These are phyloP conservation scores for Neoboletus brunneissimus DNA, from an alignment of 768 basidiomycete species.

Conservation along the genomic window DNA sequence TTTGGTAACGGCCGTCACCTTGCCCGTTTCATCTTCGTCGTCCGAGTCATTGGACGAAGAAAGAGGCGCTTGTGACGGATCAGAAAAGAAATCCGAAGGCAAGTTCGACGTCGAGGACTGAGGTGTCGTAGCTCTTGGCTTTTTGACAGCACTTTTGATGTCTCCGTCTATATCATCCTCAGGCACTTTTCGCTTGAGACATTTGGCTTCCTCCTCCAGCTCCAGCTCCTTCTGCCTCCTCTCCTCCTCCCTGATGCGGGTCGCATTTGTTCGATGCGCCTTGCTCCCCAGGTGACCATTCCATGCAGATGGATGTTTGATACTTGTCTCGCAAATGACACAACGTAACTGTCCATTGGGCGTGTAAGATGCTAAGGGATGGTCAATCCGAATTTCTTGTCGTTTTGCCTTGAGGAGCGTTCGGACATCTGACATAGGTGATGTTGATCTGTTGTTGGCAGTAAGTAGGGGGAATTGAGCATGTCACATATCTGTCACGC, in stretches of 20 bases:
- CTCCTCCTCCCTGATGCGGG: constrained; percentile 57
- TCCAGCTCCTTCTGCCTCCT: constrained; percentile 37
- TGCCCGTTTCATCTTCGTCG: constrained; percentile 38
- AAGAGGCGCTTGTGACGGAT: constrained; percentile 53
- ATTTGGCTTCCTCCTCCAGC: constrained; percentile 32
- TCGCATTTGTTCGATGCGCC: constrained; percentile 65
- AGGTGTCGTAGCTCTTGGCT: constrained; percentile 24
- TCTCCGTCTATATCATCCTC: constrained; percentile 29
- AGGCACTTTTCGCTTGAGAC: constrained; percentile 33
- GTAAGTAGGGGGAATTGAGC: too few species aligned
- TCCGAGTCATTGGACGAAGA: constrained; percentile 38
- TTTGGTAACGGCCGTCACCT: neutral
- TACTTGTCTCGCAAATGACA: constrained; percentile 52
- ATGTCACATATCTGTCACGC: too few species aligned
- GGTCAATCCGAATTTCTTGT: constrained; percentile 66
- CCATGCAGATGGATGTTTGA: constrained; percentile 85
- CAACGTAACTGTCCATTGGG: constrained; percentile 68
- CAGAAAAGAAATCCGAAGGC: constrained; percentile 80
- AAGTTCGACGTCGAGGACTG: constrained; percentile 34
- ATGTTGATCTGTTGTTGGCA: too few species aligned
- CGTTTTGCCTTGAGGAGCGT: constrained; percentile 82
- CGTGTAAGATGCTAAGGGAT: constrained; percentile 71
- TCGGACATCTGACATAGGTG: constrained; percentile 72
- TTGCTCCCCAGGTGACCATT: constrained; percentile 85
- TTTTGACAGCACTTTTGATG: constrained; percentile 26